Base-by-base conservation (phyloP, 345 rosid species). In the Excoecaria cochinchinensis region DNA sequence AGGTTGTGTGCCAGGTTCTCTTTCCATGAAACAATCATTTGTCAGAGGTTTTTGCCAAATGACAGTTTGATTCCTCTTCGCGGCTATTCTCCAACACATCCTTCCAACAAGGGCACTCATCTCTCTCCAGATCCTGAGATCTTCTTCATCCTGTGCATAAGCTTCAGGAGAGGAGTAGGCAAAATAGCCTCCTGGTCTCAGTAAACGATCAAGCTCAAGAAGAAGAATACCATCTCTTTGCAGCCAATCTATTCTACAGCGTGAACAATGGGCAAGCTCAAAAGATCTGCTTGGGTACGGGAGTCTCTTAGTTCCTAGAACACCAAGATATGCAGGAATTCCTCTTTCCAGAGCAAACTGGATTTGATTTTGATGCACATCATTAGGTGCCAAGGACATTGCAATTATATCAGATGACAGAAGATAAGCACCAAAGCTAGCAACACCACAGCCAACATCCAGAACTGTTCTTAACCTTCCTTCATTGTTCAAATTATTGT, bases 211-310 rank as follows among this genome's bases (percentile, higher is more conserved):
- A 15, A 95, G 91, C 86, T 95, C 99, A 78, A 95, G 99, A 69
- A 93, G 99, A 80, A 95, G 97, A 75, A 95, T 85, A 7, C 99
- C 99, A 31, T 93, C 95, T 84, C 99, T 91, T 76, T 95, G 99
- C 74, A 95, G 98, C 99, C 99, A 95, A 82, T 95, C 99, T 55
- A 95, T 95, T 75, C 99, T 86, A 82, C 99, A 95, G 36, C 98
- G 92, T 60, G 98, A 93, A 86, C 99, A 95, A 73, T 95, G 99
- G 67, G 99, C 95, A 66, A 95, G 86, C 78, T 95, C 99, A 70
- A 93, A 95, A 52, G 99, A 95, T 82, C 99, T 93, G 85, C 99
- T 95, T 16, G 99, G 99, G 84, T 95, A 95, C 71, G 99, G 98
- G 50, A 95, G 92, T 71, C 98, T 88, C 87, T 89, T 91, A 60